phyloP scores from a whole-genome alignment of 345 rosid species.

The Reutealis trisperma region DNA sequence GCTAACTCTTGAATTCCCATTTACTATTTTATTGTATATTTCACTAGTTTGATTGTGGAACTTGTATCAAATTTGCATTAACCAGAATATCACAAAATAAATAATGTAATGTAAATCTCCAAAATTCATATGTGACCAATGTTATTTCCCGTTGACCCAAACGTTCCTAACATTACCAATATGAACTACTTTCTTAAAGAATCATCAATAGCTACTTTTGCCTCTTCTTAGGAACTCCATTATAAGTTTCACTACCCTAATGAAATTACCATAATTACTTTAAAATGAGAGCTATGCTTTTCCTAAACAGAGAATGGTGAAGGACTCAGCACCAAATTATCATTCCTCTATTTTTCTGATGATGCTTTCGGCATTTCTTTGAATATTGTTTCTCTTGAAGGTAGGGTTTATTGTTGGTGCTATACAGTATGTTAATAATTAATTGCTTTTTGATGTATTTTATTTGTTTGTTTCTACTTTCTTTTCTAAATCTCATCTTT shows the following conservation, averaged over 20 bases:
- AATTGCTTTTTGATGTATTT: too few species aligned
- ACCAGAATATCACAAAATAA: neutral
- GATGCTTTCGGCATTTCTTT: neutral
- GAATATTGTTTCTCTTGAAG: neutral
- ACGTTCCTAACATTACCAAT: neutral
- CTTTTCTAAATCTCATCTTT: too few species aligned
- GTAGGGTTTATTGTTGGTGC: neutral
- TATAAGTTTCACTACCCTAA: neutral
- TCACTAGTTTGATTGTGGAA: neutral
- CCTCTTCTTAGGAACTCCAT: too few species aligned
- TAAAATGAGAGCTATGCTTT: neutral
- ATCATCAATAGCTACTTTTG: too few species aligned
- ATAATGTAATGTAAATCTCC: too few species aligned
- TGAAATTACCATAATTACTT: neutral
- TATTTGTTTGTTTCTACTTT: too few species aligned
- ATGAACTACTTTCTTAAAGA: neutral
- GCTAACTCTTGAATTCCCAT: too few species aligned
- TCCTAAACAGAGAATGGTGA: neutral
- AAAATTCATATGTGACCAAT: too few species aligned
- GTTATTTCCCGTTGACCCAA: neutral
- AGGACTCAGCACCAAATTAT: neutral
- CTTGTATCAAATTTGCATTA: neutral
- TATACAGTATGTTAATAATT: too few species aligned
- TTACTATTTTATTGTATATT: neutral
- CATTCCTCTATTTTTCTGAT: neutral